These are phyloP conservation scores for Simplicillium sp. DNA, from an alignment of 2,329 filamentous ascomycete species.

Conservation along the genomic window DNA sequence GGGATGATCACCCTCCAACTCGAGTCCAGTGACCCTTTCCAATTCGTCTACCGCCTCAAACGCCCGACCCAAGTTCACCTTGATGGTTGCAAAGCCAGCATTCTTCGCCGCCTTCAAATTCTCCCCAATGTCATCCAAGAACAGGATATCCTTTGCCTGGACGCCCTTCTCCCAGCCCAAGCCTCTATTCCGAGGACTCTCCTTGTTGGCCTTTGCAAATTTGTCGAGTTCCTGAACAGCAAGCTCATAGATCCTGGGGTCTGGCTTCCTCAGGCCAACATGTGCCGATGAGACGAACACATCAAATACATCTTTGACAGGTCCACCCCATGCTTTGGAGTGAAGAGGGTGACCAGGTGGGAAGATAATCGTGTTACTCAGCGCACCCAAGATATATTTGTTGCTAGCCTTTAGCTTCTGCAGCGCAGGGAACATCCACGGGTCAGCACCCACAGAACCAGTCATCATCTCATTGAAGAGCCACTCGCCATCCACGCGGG, in stretches of 20 bases:
- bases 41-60: constrained; percentile 75
- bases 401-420: constrained; percentile 54
- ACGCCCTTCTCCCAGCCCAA: constrained; percentile 42
- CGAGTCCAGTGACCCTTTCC: constrained; percentile 64
- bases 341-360: constrained; percentile 64
- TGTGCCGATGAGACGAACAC: constrained; percentile 83
- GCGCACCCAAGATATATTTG: constrained; percentile 64
- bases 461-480: constrained; percentile 93
- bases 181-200: constrained; percentile 23
- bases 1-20: constrained; percentile 46
- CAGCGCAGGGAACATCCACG: constrained; percentile 81
- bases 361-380: constrained; percentile 87
- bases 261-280: constrained; percentile 79
- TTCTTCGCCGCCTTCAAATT: constrained; percentile 75
- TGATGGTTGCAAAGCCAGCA: constrained; percentile 72
- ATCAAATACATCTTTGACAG: constrained; percentile 64
- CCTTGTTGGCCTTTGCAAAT: constrained; percentile 44
- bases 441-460: constrained; percentile 60
- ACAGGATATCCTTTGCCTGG: constrained; percentile 61
- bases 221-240: constrained; percentile 59
- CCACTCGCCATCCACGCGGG: constrained; percentile 64
- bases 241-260: constrained; percentile 69
- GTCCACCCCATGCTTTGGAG: constrained; percentile 35
- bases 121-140: constrained; percentile 89
- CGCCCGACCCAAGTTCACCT: constrained; percentile 69